A percentile compares a stretch with the other conserved stretches of the same genome.
Evolutionary conservation across 306 rosid species (phyloP).

Genomic region (Gastrolobium bilobum): DNA sequence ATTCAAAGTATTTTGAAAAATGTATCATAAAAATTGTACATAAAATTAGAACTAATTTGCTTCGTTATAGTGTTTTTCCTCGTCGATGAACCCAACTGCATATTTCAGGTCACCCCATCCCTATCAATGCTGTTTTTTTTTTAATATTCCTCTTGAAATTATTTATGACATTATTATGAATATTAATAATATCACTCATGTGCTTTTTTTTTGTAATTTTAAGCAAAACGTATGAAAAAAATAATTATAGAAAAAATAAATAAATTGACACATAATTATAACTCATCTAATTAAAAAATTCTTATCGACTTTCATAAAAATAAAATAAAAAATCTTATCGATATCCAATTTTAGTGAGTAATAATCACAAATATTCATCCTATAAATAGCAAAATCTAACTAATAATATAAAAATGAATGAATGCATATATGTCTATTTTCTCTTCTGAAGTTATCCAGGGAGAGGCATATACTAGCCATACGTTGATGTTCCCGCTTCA

Average conservation of each 20-base stretch:
- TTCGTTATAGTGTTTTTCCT: neutral
- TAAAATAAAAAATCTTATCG: no score
- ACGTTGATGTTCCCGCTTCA: neutral
- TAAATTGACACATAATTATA: neutral
- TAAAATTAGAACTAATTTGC: no score
- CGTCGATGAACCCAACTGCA: neutral
- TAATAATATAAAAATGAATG: neutral
- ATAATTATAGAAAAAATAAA: neutral
- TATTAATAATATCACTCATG: neutral
- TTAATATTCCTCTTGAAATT: neutral
- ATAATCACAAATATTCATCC: neutral
- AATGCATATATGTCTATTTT: neutral
- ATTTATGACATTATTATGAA: no score
- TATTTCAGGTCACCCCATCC: conserved; percentile 27
- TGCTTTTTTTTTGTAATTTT: no score
- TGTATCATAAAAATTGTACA: no score
- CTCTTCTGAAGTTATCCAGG: neutral
- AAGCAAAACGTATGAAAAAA: neutral
- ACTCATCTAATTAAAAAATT: neutral
- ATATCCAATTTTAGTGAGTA: no score
- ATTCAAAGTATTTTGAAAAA: no score
- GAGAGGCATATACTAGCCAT: neutral
- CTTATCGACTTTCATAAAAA: no score
- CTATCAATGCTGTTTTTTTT: no score
- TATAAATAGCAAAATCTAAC: neutral